Base-by-base conservation (phyloP, 2,329 filamentous ascomycete species). In the Cytospora piceicola region DNA sequence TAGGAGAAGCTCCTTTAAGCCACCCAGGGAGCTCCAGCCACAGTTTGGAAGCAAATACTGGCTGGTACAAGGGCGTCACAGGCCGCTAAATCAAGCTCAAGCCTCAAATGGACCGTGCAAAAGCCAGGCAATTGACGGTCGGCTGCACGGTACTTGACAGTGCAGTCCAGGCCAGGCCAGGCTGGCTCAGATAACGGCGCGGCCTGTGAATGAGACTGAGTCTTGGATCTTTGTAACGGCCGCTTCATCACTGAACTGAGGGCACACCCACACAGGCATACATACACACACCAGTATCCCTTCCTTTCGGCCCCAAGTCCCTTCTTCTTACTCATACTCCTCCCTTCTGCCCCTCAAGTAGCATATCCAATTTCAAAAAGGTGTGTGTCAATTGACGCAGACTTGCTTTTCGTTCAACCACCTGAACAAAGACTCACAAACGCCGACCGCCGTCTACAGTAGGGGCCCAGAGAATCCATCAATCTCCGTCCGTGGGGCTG, bases 401-500 rank as follows among this genome's bases (percentile, higher is more conserved):
- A 39, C n/a, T 20, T 12, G 6, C 14, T 17, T 7, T 27, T 24
- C 11, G 36, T 42, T 22, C 14, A 39, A 5, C 6, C n/a, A 17
- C 22, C 36, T 20, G 49, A 42, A 63, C 61, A 52, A 39, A 42
- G 39, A 49, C 42, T 49, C 46, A 46, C 46, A 49, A 49, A 24
- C n/a, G 9, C 46, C 22, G 8, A 24, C 39, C 51, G 54, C 61
- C 52, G 30, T 56, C 51, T 36, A 36, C 34, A 2, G 34, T 36
- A 36, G 24, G 49, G 51, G 24, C 51, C 46, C 59, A 39, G 27
- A 36, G 24, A 49, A 52, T 53, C 49, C 34, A 46, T 46, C 54
- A 63, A 63, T 63, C 53, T 63, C 61, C 61, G 29, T 54, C 61
- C 61, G 61, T 63, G 61, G 61, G 61, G 61, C 61, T 49, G 61